phyloP scores from a whole-genome alignment of 768 basidiomycete species.

The Lactarius tabidus region DNA sequence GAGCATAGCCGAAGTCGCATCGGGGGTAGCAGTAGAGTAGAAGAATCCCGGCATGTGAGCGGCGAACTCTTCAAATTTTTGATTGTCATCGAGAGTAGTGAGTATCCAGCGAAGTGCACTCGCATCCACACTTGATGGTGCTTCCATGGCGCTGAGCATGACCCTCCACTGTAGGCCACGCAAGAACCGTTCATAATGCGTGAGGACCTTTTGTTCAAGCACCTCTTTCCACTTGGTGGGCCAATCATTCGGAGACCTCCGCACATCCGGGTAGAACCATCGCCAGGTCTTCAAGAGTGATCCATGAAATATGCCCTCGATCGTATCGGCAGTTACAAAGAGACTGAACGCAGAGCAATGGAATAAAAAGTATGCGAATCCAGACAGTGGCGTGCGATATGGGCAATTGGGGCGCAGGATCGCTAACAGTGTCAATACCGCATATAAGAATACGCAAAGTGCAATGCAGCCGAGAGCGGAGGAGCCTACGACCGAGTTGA shows the following conservation, averaged over 20 bases:
- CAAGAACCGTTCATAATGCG: background rate
- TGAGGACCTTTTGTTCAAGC: background rate
- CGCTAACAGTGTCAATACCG: background rate
- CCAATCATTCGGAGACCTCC: background rate
- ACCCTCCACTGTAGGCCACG: background rate
- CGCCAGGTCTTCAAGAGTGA: background rate
- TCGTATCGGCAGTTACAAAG: fast-evolving
- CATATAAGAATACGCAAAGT: background rate
- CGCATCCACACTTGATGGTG: background rate
- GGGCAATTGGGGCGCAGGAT: background rate
- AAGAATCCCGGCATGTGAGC: too few relatives aligned
- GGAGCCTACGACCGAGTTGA: background rate
- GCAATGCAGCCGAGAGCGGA: background rate
- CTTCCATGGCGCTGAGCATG: background rate
- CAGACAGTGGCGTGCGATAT: background rate
- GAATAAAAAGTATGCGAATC: background rate
- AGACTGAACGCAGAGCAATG: background rate
- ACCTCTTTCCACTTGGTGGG: background rate
- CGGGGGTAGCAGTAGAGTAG: too few relatives aligned
- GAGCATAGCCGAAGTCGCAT: too few relatives aligned
- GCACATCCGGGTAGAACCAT: background rate
- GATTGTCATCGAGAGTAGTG: too few relatives aligned
- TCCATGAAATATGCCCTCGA: background rate
- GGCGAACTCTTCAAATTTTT: too few relatives aligned
- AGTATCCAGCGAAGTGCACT: too few relatives aligned